Evolutionary conservation across 1,284 basidiomycete genomes (phyloP).

Genomic region (Limonomyces culmigenus): DNA sequence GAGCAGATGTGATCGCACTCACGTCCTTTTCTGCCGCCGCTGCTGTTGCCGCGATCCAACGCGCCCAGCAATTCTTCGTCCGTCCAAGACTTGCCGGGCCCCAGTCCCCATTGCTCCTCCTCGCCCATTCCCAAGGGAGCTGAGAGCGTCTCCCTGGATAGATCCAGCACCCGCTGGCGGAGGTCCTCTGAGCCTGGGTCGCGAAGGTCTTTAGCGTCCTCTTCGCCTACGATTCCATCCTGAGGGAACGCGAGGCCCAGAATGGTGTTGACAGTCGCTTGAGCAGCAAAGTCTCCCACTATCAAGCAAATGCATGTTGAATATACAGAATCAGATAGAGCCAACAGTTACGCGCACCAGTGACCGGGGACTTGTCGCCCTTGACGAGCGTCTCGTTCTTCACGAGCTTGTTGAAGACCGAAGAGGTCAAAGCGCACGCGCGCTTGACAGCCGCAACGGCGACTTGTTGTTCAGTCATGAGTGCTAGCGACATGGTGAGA

Average conservation of each 20-base stretch:
- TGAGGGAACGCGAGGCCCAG: constrained; percentile 61
- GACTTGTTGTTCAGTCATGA: constrained; percentile 43
- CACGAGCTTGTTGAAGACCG: constrained; percentile 81
- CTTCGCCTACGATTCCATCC: constrained; percentile 91
- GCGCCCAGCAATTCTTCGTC: constrained; percentile 56
- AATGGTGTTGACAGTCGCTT: constrained; percentile 78
- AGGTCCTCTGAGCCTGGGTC: constrained; percentile 31
- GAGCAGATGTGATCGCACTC: constrained; percentile 18
- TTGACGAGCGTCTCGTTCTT: constrained; percentile 82
- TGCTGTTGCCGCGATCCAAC: constrained; percentile 74
- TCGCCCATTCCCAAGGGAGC: constrained; percentile 35
- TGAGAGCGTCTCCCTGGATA: constrained; percentile 73
- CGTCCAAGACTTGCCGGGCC: constrained; percentile 31
- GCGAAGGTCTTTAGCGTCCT: constrained; percentile 76
- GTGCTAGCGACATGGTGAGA: constrained; percentile 18
- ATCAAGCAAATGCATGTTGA: constrained; percentile 2
- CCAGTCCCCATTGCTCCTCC: constrained; percentile 45
- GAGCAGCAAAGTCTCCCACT: constrained; percentile 88
- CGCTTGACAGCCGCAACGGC: constrained; percentile 84
- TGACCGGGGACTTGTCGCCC: constrained; percentile 91
- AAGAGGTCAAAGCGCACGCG: constrained; percentile 71
- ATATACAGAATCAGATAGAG: background rate
- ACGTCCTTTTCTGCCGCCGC: constrained; percentile 71
- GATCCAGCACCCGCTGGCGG: constrained; percentile 55
- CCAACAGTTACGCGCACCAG: constrained; percentile 32